Base-by-base conservation (phyloP, 768 basidiomycete genomes). In the Kwoniella bestiolae region DNA sequence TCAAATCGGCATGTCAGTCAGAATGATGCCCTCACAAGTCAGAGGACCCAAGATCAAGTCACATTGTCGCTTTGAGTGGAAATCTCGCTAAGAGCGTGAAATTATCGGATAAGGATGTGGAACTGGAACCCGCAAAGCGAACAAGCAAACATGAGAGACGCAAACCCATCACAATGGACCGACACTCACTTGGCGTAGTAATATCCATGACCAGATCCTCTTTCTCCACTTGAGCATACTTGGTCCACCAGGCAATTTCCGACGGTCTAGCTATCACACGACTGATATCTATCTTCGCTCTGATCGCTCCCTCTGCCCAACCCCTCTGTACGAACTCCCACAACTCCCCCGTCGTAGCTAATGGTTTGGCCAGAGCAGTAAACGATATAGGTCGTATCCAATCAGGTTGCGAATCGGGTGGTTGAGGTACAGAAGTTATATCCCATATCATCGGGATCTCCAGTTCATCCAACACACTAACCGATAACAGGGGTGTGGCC, bases 171-270 rank as follows among this genome's bases (percentile, higher is more conserved):
- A 41, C 38, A 32, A 46, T 5, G 11, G 44, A 23, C 18, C 14
- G 53, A 31, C 7, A 79, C 81, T 80, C 61, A 82, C 81, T 60
- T 4, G 74, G 72, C 21, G 80, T 34, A 0, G 56, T 21, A 11
- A 80, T 49, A 5, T 69, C 68, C 26, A 78, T 35, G 0, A 11
- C 35, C 5, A 82, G 26, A 50, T 73, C 67, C 35, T 74, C 63
- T 63, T 77, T 71, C 60, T 65, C 70, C 11, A 60, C 47, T 8
- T 65, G 52, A 8, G 70, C 57, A 56, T 63, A 76, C 34, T 66
- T 72, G 5, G 69, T 45, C 74, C 71, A 72, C 67, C 78, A 77
- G 29, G 50, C 60, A 23, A 41, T 62, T 18, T 56, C 60, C 7
- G 72, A 56, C 9, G 72, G 47, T 7, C 45, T 44, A 6, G 71